Percentiles rank a stretch among this genome's conserved stretches.
Evolutionary conservation across 2,329 filamentous ascomycete species (phyloP).

Genomic region (Orbilia ellipsospora): DNA sequence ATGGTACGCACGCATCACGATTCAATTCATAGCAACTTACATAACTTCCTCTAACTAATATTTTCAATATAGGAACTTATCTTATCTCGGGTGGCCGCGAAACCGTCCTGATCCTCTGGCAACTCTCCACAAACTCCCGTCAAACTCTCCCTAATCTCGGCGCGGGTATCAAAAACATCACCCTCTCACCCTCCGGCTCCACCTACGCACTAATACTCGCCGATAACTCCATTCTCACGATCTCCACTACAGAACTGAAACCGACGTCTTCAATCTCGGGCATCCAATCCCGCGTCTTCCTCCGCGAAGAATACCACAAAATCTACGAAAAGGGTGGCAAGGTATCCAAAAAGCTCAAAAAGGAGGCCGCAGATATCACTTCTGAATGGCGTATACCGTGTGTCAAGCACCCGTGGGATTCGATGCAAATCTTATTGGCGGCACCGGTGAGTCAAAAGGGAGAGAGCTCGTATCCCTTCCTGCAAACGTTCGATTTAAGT

Average conservation of each 20-base stretch:
- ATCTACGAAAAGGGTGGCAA: constrained; percentile 60
- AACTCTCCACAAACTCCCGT: constrained; percentile 84
- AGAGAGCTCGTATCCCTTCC: constrained; percentile 64
- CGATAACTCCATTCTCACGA: constrained; percentile 89
- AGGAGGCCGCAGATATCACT: constrained; percentile 37
- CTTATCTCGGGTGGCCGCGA: constrained; percentile 92
- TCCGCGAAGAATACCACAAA: constrained; percentile 66
- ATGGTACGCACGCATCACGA: constrained; percentile 71
- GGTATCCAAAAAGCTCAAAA: constrained; percentile 31
- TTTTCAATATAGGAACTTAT: constrained; percentile 76
- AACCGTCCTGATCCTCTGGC: constrained; percentile 90
- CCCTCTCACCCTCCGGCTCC: constrained; percentile 80
- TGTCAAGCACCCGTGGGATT: constrained; percentile 71
- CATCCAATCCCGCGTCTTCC: constrained; percentile 74
- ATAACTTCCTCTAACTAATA: background rate
- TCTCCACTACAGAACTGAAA: constrained; percentile 89
- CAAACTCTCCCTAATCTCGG: constrained; percentile 91
- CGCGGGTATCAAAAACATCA: constrained; percentile 83
- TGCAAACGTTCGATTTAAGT: constrained; percentile 89
- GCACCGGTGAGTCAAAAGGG: constrained; percentile 73
- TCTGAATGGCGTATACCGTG: constrained; percentile 67
- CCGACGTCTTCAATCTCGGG: constrained; percentile 86
- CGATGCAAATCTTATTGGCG: constrained; percentile 75
- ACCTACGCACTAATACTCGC: constrained; percentile 86
- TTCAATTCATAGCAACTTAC: background rate